Percentiles rank a stretch among this genome's conserved stretches.
phyloP scores from a whole-genome alignment of 2,329 filamentous ascomycete genomes.

The Talaromyces sp. region DNA sequence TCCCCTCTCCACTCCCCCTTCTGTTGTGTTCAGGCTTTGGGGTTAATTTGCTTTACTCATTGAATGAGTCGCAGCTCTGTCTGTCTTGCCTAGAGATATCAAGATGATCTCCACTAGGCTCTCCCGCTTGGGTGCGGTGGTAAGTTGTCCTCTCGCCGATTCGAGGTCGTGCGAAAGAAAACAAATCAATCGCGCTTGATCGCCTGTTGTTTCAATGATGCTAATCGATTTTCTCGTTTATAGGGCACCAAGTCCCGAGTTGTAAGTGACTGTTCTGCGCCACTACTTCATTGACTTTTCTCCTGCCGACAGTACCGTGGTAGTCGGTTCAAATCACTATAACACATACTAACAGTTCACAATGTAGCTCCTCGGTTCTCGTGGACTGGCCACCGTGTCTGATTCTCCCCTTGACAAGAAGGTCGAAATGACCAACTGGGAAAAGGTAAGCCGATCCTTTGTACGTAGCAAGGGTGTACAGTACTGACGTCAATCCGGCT shows the following conservation, averaged over 20 bases:
- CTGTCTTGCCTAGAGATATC: conserved; percentile 36
- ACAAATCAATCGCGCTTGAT: neutral
- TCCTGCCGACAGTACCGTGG: neutral
- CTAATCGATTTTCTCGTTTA: conserved; percentile 4
- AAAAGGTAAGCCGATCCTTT: conserved; percentile 54
- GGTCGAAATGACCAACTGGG: conserved; percentile 97
- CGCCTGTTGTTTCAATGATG: neutral
- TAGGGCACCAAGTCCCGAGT: conserved; percentile 44
- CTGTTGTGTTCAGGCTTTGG: conserved; percentile 32
- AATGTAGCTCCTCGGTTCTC: conserved; percentile 59
- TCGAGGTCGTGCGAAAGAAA: neutral
- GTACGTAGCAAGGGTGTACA: neutral
- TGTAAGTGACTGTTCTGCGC: conserved; percentile 31
- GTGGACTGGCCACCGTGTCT: conserved; percentile 74
- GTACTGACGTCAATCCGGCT: conserved; percentile 23
- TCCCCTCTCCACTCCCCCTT: conserved; percentile 36
- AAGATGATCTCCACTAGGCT: conserved; percentile 46
- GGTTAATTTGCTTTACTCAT: conserved; percentile 21
- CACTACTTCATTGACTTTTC: neutral
- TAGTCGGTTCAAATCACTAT: neutral
- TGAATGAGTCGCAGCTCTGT: conserved; percentile 36
- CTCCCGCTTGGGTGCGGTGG: conserved; percentile 45
- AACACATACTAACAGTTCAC: neutral
- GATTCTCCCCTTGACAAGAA: conserved; percentile 87
- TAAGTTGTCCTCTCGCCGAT: conserved; percentile 29